These are phyloP conservation scores for Exophiala phaeomuriformis DNA, from an alignment of 2,329 filamentous ascomycete species.

Conservation along the genomic window DNA sequence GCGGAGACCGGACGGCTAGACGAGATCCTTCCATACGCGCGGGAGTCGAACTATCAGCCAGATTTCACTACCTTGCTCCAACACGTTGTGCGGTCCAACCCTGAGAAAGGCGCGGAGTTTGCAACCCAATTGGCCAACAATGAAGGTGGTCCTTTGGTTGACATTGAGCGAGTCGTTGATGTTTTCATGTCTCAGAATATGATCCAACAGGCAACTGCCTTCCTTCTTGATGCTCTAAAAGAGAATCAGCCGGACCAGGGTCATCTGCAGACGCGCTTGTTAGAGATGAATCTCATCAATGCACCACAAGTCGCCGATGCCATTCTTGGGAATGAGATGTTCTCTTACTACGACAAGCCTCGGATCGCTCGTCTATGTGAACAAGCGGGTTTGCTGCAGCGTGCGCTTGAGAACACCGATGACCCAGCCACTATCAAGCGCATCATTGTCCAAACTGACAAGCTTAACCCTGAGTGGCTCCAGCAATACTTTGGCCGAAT, in stretches of 20 bases:
- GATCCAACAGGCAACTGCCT: conserved; percentile 97
- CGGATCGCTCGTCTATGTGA: conserved; percentile 88
- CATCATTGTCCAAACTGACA: conserved; percentile 72
- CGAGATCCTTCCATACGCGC: conserved; percentile 86
- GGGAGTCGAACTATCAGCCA: conserved; percentile 80
- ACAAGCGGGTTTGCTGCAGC: conserved; percentile 77
- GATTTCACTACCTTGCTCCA: conserved; percentile 89
- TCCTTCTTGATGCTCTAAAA: conserved; percentile 89
- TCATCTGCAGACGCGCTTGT: conserved; percentile 81
- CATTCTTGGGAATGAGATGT: conserved; percentile 97
- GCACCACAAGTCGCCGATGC: conserved; percentile 96
- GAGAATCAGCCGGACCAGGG: conserved; percentile 92
- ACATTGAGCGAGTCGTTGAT: conserved; percentile 90
- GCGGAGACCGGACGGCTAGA: conserved; percentile 96
- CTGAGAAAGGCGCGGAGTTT: conserved; percentile 91
- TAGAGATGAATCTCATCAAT: conserved; percentile 97
- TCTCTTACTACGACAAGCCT: conserved; percentile 88
- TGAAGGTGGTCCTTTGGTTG: conserved; percentile 77
- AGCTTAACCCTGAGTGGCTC: conserved; percentile 85
- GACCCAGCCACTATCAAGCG: conserved; percentile 86
- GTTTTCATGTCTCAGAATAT: conserved; percentile 98
- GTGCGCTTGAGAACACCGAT: conserved; percentile 90
- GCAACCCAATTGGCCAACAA: conserved; percentile 86
- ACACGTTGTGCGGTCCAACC: conserved; percentile 83
- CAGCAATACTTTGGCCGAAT: conserved; percentile 88